Conservation (phyloP, 768 basidiomycete genomes). For the Psilocybe azurescens region DNA sequence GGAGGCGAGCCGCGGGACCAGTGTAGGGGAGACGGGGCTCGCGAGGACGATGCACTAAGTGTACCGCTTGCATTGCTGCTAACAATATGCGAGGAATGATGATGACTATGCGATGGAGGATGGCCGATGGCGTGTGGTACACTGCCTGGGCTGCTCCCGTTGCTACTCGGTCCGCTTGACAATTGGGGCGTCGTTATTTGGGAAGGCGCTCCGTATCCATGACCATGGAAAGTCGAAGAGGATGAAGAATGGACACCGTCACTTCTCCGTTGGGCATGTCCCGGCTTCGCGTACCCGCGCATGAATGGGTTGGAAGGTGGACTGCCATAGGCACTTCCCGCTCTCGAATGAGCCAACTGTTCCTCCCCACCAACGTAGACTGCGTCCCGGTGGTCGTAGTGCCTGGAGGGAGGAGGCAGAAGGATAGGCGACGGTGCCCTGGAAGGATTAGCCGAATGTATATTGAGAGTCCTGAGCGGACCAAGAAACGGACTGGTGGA, state of each 20-base stretch:
- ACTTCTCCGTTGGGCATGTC: constrained; percentile 21
- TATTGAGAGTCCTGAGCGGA: constrained; percentile 74
- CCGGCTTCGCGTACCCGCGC: constrained; percentile 22
- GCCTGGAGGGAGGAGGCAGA: constrained; percentile 52
- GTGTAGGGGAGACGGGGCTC: constrained; percentile 63
- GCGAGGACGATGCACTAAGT: constrained; percentile 56
- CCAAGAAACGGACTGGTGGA: constrained; percentile 84
- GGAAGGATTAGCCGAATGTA: constrained; percentile 72
- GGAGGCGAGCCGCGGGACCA: constrained; percentile 37
- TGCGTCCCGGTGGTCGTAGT: constrained; percentile 23
- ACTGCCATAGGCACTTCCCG: constrained; percentile 35
- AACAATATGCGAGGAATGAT: not conserved
- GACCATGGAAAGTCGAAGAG: constrained; percentile 20
- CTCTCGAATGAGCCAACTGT: constrained; percentile 23
- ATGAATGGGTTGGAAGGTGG: constrained; percentile 29
- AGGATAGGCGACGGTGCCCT: constrained; percentile 76
- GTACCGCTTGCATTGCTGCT: constrained; percentile 32
- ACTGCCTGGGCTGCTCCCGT: constrained; percentile 65
- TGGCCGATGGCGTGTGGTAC: constrained; percentile 38
- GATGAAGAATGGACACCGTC: constrained; percentile 22
- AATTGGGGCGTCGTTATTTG: constrained; percentile 63
- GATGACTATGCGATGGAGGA: constrained; percentile 11
- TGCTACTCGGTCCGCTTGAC: constrained; percentile 70
- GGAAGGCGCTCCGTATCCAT: constrained; percentile 20
- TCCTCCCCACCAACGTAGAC: constrained; percentile 25